Percentiles rank a stretch among this genome's conserved stretches.
These are phyloP conservation scores for Apophysomyces trapeziformis DNA, from an alignment of 371 early-diverging fungal genomes.

Conservation along the genomic window DNA sequence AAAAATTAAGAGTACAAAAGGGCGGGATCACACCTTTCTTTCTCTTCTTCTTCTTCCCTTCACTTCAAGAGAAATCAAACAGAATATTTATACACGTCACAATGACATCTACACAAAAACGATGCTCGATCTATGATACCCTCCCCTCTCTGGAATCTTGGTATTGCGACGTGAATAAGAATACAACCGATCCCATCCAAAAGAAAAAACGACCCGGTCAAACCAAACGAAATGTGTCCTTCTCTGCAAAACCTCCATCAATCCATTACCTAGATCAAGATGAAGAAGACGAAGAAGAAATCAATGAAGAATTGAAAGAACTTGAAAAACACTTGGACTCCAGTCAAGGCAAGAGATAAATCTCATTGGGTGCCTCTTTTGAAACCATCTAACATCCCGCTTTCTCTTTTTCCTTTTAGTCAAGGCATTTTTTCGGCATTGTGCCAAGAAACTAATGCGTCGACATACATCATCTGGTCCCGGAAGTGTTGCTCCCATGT, in stretches of 20 bases:
- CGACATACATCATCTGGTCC: slow-evolving; percentile 16
- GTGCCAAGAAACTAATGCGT: slow-evolving; percentile 20
- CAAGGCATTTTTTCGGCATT: slow-evolving; percentile 25
- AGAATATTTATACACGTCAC: no score
- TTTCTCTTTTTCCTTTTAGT: slow-evolving; percentile 13
- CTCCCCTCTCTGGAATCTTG: slow-evolving; percentile 41
- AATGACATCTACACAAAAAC: slow-evolving; percentile 18
- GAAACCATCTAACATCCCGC: background rate
- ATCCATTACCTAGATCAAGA: slow-evolving; percentile 25
- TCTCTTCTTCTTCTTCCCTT: slow-evolving; percentile 9
- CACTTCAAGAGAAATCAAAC: background rate
- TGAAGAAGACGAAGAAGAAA: slow-evolving; percentile 20
- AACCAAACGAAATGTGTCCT: slow-evolving; percentile 30
- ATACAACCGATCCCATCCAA: background rate
- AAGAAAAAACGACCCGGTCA: slow-evolving; percentile 3
- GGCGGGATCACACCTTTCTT: slow-evolving; percentile 7
- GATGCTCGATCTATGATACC: slow-evolving; percentile 34
- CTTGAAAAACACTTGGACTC: slow-evolving; percentile 2
- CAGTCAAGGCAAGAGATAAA: background rate
- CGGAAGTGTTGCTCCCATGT: background rate
- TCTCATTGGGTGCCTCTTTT: background rate
- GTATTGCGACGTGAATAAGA: slow-evolving; percentile 21
- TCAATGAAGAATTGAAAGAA: slow-evolving; percentile 16
- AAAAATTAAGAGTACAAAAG: slow-evolving; percentile 12
- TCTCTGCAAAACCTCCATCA: slow-evolving; percentile 39